phyloP scores from a whole-genome alignment of 1,284 basidiomycete genomes.

The Amylostereum chailletii region DNA sequence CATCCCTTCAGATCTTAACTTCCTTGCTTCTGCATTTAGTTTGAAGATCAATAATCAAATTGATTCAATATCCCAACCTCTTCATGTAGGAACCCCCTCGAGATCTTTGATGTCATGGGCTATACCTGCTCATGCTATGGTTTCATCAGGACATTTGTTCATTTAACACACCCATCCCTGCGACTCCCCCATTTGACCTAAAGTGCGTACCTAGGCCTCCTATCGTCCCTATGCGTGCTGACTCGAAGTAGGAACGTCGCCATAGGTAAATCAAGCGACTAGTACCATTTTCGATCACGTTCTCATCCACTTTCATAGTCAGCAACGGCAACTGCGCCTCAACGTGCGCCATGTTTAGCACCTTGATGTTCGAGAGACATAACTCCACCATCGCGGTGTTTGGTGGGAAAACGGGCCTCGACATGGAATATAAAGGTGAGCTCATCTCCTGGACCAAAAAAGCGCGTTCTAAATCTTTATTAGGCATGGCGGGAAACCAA shows the following conservation, averaged over 20 bases:
- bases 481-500: slow-evolving; percentile 61
- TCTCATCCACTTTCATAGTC: slow-evolving; percentile 15
- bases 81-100: slow-evolving; percentile 31
- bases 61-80: slow-evolving; percentile 44
- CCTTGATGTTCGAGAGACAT: slow-evolving; percentile 52
- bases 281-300: background rate
- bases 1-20: slow-evolving; percentile 36
- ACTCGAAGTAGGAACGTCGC: slow-evolving; percentile 35
- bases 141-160: slow-evolving; percentile 24
- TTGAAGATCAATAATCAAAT: slow-evolving; percentile 36
- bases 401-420: slow-evolving; percentile 47
- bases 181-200: slow-evolving; percentile 40
- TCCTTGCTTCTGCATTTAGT: slow-evolving; percentile 37
- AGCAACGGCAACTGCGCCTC: slow-evolving; percentile 50
- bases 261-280: slow-evolving; percentile 28
- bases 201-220: slow-evolving; percentile 22
- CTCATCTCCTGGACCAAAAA: background rate
- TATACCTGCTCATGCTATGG: background rate
- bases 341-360: slow-evolving; percentile 59
- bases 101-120: background rate
- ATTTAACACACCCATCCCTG: slow-evolving; percentile 37
- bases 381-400: slow-evolving; percentile 49
- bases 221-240: slow-evolving; percentile 1
- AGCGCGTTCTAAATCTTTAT: background rate
- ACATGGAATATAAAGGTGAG: slow-evolving; percentile 48